Evolutionary conservation across 2,329 filamentous ascomycete species (phyloP).

Genomic region (Penicillium sp.): DNA sequence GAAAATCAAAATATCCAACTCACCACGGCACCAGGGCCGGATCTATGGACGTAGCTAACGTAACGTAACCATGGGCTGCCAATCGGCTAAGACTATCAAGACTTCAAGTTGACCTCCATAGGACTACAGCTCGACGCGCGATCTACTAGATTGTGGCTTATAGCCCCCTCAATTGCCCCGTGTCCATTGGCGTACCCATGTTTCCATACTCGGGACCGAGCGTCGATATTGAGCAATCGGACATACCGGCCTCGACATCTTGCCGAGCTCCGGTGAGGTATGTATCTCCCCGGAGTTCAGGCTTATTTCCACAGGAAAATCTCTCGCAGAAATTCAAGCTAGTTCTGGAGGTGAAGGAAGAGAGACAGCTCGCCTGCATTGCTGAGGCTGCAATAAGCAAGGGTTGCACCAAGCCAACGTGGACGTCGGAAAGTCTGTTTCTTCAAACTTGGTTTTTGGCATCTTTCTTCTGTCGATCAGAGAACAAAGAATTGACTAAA

Average conservation of each 20-base stretch:
- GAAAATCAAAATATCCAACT: not conserved
- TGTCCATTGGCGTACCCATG: constrained; percentile 7
- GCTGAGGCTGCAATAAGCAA: constrained; percentile 5
- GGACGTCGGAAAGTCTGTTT: constrained; percentile 4
- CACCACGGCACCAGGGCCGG: not conserved
- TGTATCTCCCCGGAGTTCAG: not conserved
- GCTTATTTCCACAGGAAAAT: not conserved
- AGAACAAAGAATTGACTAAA: constrained; percentile 4
- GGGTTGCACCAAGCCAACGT: constrained; percentile 10
- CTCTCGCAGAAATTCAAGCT: not conserved
- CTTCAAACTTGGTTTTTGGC: constrained; percentile 1
- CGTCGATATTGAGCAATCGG: constrained; percentile 1
- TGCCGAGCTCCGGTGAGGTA: not conserved
- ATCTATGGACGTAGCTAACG: not conserved
- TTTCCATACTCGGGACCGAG: constrained; percentile 1
- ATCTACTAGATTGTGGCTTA: constrained; percentile 13
- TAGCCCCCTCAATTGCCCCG: constrained; percentile 1
- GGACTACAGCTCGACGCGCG: constrained; percentile 4
- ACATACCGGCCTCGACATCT: not conserved
- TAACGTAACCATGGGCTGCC: constrained; percentile 1
- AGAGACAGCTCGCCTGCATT: constrained; percentile 2
- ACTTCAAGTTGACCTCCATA: not conserved
- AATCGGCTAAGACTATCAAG: constrained; percentile 8
- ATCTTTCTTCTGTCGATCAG: constrained; percentile 3
- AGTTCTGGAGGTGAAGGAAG: constrained; percentile 1